phyloP scores from a whole-genome alignment of 2,329 filamentous ascomycete genomes.

The Pseudocercospora macadamiae region DNA sequence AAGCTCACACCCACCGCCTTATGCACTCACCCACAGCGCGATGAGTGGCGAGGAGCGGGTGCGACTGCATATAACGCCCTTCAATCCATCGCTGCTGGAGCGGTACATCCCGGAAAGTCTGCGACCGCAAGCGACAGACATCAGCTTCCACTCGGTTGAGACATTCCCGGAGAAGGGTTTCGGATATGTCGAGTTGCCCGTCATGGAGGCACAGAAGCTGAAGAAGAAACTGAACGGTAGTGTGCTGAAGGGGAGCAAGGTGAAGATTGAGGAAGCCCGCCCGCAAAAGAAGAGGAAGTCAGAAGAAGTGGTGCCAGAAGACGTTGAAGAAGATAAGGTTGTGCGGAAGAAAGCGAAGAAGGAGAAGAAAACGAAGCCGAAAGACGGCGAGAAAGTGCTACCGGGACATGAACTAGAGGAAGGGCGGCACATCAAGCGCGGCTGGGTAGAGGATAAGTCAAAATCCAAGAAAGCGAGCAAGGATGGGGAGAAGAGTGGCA shows the following conservation, averaged over 20 bases:
- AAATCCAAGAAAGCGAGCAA: constrained; percentile 48
- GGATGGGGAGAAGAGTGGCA: constrained; percentile 59
- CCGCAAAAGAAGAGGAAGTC: constrained; percentile 58
- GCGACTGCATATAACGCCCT: constrained; percentile 84
- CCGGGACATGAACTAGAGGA: constrained; percentile 72
- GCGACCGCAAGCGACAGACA: constrained; percentile 68
- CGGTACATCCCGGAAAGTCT: constrained; percentile 71
- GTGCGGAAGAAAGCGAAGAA: constrained; percentile 59
- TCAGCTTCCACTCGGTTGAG: constrained; percentile 84
- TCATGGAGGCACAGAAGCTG: constrained; percentile 82
- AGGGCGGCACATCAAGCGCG: constrained; percentile 80
- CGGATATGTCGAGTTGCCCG: constrained; percentile 85
- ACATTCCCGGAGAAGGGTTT: constrained; percentile 89
- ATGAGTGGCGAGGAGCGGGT: constrained; percentile 28
- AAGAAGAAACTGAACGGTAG: constrained; percentile 89
- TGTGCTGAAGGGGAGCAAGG: constrained; percentile 80
- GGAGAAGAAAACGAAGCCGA: constrained; percentile 56
- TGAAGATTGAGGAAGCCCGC: constrained; percentile 80
- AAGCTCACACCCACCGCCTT: too few relatives aligned
- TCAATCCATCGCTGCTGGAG: constrained; percentile 73
- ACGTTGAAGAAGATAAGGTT: constrained; percentile 48
- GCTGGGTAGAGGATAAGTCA: constrained; percentile 70
- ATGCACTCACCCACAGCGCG: too few relatives aligned
- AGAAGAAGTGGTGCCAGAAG: constrained; percentile 35
- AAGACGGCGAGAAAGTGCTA: constrained; percentile 53